Evolutionary conservation across 1,139 yeast genomes (phyloP), one percentile per base, ranked within the genome.

Genomic region (Debaryomyces sp.): DNA sequence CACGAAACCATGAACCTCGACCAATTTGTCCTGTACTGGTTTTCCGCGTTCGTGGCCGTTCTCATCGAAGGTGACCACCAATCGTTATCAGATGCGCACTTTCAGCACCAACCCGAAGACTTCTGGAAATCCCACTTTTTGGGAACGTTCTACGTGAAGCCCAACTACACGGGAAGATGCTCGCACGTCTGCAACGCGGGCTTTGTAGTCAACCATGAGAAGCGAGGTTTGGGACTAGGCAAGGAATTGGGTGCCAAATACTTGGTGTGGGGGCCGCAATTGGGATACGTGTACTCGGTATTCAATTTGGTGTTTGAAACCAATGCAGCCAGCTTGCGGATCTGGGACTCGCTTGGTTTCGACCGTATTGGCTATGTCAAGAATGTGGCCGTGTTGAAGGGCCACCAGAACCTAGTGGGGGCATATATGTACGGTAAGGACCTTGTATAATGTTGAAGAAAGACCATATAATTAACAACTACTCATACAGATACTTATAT

Each of bases 141-240:
- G 37, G 96, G 96, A 1, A 79, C 85, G 2, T 87, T 84, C 63
- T 87, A 84, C 64, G 74, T 89, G 54, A 87, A 85, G 59, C 95
- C 96, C 34, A 89, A 89, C 64, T 89, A 89, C 62, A 66, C 73
- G 2, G 95, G 94, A 2, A 75, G 95, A 47, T 84, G 90, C 53
- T 82, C 91, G 0, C 96, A 89, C 58, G 84, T 78, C 15, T 87
- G 96, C 60, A 89, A 89, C 62, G 96, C 84, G 1, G 95, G 94
- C 0, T 89, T 89, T 59, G 63, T 87, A 5, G 94, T 89, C 3
- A 80, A 78, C 51, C 73, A 75, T 18, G 50, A 53, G 0, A 70
- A 71, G 43, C 72, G 96, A 53, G 91, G 92, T 0, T 62, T 76
- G 43, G 80, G 84, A 1, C 64, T 87, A 10, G 96, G 96, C 0